Conservation (phyloP, 441 rosid genomes). For the Syzygium syzygioides region DNA sequence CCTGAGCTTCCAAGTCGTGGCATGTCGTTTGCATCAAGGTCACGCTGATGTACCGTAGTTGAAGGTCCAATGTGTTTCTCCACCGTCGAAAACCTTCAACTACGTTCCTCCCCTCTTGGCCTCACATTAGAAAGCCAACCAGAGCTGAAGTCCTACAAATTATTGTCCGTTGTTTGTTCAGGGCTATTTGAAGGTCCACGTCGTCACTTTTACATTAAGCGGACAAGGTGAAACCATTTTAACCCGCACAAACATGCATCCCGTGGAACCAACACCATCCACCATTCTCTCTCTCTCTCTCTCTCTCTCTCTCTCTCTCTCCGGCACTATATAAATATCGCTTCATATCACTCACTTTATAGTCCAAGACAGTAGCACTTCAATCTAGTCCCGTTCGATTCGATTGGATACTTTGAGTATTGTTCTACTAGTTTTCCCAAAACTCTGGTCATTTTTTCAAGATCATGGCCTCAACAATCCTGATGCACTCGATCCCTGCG, state of each 20-base stretch:
- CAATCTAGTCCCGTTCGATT: neutral
- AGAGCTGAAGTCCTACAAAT: neutral
- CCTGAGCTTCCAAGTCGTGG: neutral
- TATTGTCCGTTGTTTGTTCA: neutral
- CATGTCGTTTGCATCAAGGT: neutral
- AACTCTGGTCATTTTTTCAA: neutral
- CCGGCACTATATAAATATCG: neutral
- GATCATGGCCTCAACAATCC: neutral
- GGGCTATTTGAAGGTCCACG: neutral
- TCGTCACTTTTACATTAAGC: neutral
- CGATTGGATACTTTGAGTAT: neutral
- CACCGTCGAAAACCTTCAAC: neutral
- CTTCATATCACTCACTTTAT: neutral
- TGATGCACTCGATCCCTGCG: slow-evolving; percentile 32
- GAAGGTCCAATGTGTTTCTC: neutral
- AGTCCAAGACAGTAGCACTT: neutral
- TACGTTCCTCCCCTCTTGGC: neutral
- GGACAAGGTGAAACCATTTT: neutral
- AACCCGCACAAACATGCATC: neutral
- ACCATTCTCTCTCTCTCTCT: neutral
- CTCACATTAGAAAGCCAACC: neutral
- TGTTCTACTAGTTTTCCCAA: neutral
- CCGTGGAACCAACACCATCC: neutral
- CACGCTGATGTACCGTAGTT: neutral
- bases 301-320: neutral